phyloP scores from a whole-genome alignment of 495 filamentous ascomycete species.

The Copromyces sp. region DNA sequence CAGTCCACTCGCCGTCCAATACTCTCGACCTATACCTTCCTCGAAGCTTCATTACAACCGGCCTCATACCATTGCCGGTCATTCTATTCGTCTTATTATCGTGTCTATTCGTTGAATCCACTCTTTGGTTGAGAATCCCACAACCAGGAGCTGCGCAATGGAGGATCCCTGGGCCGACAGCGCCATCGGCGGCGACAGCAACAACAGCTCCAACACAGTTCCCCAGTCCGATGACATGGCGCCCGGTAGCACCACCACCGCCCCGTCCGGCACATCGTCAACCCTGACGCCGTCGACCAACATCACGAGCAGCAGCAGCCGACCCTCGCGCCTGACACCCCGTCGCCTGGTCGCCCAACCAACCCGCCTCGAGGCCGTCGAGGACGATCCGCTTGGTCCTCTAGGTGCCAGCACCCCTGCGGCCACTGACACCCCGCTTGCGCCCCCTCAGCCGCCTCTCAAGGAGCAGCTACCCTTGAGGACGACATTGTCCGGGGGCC shows the following conservation, averaged over 20 bases:
- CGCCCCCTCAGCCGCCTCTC: conserved; percentile 74
- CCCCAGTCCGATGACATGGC: not conserved
- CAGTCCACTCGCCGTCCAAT: not conserved
- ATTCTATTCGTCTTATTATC: not conserved
- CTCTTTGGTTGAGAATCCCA: not conserved
- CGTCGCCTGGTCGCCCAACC: conserved; percentile 73
- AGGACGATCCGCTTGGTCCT: conserved; percentile 79
- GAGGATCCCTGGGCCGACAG: conserved; percentile 32
- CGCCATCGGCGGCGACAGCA: conserved; percentile 5
- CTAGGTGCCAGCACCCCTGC: conserved; percentile 67
- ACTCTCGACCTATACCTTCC: not conserved
- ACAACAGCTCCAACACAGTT: not conserved
- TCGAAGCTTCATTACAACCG: not conserved
- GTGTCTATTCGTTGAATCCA: not conserved
- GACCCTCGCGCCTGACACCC: conserved; percentile 36
- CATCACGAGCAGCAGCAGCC: conserved; percentile 26
- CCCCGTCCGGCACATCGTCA: conserved; percentile 8
- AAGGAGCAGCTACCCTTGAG: conserved; percentile 66
- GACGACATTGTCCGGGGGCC: conserved; percentile 33
- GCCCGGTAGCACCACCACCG: not conserved
- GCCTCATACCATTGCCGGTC: not conserved
- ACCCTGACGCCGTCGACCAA: conserved; percentile 28
- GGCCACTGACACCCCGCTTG: conserved; percentile 34
- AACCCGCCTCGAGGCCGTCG: conserved; percentile 77
- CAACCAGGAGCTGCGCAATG: conserved; percentile 10